phyloP scores from a whole-genome alignment of 2,329 filamentous ascomycete genomes.

The Domatiomyces catenatus region DNA sequence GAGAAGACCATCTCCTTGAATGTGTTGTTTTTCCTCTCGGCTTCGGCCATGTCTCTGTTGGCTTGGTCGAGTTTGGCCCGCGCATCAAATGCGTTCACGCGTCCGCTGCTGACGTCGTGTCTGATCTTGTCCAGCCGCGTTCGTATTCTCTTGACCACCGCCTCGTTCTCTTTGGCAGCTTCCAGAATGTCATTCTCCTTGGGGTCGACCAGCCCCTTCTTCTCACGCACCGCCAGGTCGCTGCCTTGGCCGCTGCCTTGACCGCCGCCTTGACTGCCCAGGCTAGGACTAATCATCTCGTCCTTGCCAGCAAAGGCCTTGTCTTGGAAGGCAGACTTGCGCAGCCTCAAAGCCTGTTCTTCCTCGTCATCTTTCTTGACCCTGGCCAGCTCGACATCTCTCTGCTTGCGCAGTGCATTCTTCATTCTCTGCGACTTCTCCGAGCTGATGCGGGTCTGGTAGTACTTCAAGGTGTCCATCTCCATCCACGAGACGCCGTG shows the following conservation, averaged over 20 bases:
- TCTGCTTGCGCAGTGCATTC: conserved; percentile 16
- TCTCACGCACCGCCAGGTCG: conserved; percentile 7
- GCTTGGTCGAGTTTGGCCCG: conserved; percentile 12
- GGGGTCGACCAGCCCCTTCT: conserved; percentile 8
- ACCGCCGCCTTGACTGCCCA: too few species aligned
- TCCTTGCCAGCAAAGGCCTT: conserved; percentile 2
- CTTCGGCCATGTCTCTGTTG: conserved; percentile 14
- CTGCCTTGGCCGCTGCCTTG: not conserved
- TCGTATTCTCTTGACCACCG: conserved; percentile 11
- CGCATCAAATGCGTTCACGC: conserved; percentile 9
- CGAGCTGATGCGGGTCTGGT: conserved; percentile 12
- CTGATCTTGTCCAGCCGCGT: conserved; percentile 12
- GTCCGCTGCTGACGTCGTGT: conserved; percentile 13
- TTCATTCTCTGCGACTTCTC: conserved; percentile 14
- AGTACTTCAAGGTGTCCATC: conserved; percentile 17
- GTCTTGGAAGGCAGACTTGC: conserved; percentile 6
- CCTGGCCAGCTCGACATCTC: conserved; percentile 14
- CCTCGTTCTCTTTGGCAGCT: conserved; percentile 13
- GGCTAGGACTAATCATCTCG: not conserved
- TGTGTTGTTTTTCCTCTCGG: conserved; percentile 13
- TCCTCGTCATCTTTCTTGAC: conserved; percentile 14
- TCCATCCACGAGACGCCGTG: conserved; percentile 15
- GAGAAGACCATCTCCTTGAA: conserved; percentile 13
- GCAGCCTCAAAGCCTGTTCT: conserved; percentile 7
- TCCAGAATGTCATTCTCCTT: conserved; percentile 12